Evolutionary conservation across 768 basidiomycete genomes (phyloP), one percentile per base, ranked within the genome.

Genomic region (Mycena filopes): DNA sequence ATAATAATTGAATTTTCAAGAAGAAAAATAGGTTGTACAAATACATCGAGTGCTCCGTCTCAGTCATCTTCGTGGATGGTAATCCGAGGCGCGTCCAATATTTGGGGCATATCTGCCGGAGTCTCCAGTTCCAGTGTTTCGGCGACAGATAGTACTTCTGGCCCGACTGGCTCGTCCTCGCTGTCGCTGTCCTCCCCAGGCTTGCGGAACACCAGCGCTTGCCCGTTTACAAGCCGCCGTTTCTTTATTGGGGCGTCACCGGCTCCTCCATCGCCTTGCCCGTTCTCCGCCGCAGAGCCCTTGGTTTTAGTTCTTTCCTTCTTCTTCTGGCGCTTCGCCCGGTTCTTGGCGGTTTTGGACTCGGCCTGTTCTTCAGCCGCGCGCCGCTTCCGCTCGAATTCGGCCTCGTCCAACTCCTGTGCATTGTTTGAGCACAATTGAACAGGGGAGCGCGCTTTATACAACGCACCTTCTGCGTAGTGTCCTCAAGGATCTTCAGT

Each of bases 341-440:
- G 86, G 76, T 99, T 99, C 81, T 96, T 99, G 15, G 94, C 90
- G 0, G 97, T 98, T 81, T 96, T 98, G 2, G 91, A 89, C 48
- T 97, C 90, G 0, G 92, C 88, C 4, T 79, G 72, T 29, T 88
- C 89, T 36, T 93, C 90, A 28, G 89, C 85, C 65, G 90, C 91
- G 46, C 82, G 84, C 72, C 90, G 87, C 70, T 89, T 91, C 50
- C 78, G 84, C 71, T 92, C 90, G 70, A 96, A 98, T 51, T 92
- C 96, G 12, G 81, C 82, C 25, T 81, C 82, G 49, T 89, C 89
- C 9, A 80, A 73, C 81, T 95, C 93, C 95, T 96, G 65, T 64
- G 50, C 36, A 56, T 36, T 43, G 7, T 58, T 55, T 23, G 42
- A 41, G 29, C 58, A n/a, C n/a, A n/a, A 23, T 23, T 28, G 36